Evolutionary conservation across 768 basidiomycete genomes (phyloP).

Genomic region (Lentinula sp.): DNA sequence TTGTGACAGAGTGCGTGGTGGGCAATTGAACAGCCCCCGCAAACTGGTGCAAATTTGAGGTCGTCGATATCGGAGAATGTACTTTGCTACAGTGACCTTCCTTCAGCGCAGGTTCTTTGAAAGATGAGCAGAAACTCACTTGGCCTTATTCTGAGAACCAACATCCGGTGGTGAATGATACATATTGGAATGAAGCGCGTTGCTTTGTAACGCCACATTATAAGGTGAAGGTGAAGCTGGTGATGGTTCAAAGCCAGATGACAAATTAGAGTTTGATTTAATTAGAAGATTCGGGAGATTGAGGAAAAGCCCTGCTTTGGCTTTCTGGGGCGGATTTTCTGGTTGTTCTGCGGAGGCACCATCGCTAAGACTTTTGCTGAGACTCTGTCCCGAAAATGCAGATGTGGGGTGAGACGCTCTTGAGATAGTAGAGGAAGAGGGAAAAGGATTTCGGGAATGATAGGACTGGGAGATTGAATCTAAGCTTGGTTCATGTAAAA

Average conservation of each 20-base stretch:
- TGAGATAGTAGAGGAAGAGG: slow-evolving; percentile 9
- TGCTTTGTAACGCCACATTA: slow-evolving; percentile 4
- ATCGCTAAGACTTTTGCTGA: neutral
- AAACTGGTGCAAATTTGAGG: neutral
- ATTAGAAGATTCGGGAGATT: neutral
- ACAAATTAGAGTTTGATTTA: neutral
- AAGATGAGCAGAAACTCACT: neutral
- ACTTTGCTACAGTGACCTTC: neutral
- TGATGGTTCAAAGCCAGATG: neutral
- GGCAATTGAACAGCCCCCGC: neutral
- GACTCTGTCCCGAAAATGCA: neutral
- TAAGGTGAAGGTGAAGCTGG: neutral
- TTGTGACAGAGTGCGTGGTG: neutral
- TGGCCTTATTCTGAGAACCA: neutral
- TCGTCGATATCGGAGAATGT: neutral
- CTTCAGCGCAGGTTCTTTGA: neutral
- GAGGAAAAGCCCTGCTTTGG: slow-evolving; percentile 3
- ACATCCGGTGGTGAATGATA: neutral
- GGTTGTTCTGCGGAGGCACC: neutral
- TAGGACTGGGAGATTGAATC: slow-evolving; percentile 12
- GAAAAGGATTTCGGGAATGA: slow-evolving; percentile 29
- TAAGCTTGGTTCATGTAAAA: neutral
- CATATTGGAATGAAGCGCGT: slow-evolving; percentile 4
- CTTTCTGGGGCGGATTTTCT: neutral
- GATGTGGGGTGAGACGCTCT: neutral